Evolutionary conservation across 495 filamentous ascomycete genomes (phyloP).

Genomic region (Penicillium subrubescens): DNA sequence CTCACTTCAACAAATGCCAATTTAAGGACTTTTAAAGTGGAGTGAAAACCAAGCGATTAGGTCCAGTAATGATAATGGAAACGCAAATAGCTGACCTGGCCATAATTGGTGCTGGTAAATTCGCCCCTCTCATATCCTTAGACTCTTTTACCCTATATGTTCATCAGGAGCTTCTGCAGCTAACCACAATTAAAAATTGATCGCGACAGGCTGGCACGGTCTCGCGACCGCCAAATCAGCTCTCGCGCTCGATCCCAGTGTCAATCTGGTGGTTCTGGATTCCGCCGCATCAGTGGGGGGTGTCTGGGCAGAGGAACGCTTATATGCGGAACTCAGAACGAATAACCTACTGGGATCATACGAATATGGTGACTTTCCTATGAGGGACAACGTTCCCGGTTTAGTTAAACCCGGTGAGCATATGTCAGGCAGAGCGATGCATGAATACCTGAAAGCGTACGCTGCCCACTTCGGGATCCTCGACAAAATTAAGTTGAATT

Average conservation of each 20-base stretch:
- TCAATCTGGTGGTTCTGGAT: slow-evolving; percentile 13
- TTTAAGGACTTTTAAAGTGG: slow-evolving; percentile 3
- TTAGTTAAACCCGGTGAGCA: slow-evolving; percentile 14
- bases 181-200: slow-evolving; percentile 9
- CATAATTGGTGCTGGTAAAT: slow-evolving; percentile 16
- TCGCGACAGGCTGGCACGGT: slow-evolving; percentile 13
- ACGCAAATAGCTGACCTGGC: slow-evolving; percentile 11
- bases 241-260: slow-evolving; percentile 12
- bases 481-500: slow-evolving; percentile 13
- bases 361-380: slow-evolving; percentile 15
- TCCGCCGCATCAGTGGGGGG: slow-evolving; percentile 14
- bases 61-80: slow-evolving; percentile 11
- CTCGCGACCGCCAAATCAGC: slow-evolving; percentile 14
- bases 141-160: slow-evolving; percentile 8
- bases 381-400: slow-evolving; percentile 9
- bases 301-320: slow-evolving; percentile 15
- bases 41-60: slow-evolving; percentile 8
- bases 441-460: slow-evolving; percentile 17
- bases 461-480: slow-evolving; percentile 13
- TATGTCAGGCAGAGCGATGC: slow-evolving; percentile 14
- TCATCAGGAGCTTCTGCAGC: slow-evolving; percentile 7
- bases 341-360: slow-evolving; percentile 14
- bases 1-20: slow-evolving; percentile 6
- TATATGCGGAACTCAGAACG: slow-evolving; percentile 15
- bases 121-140: slow-evolving; percentile 5